Evolutionary conservation across 176 grass and related monocot genomes (phyloP), one percentile per base, ranked within the genome.

Genomic region (Oryza rufipogon): DNA sequence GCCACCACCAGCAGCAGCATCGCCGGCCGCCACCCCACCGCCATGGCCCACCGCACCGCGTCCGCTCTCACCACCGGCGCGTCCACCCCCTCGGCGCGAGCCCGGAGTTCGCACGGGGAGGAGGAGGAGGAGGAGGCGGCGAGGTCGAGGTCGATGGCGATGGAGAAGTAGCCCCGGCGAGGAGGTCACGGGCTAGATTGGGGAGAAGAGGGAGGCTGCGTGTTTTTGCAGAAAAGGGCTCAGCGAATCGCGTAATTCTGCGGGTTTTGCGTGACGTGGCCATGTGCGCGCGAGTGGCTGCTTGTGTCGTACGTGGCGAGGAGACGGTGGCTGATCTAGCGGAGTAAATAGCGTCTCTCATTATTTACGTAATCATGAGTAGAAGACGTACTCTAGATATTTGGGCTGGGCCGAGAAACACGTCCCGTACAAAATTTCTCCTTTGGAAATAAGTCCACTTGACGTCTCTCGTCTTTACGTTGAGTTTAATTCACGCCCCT

Each of bases 181-280:
- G 49, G 49, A 52, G 13, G 47, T 4, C 13, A 66, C 65, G 83
- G 58, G 78, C 44, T 58, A 81, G 88, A 82, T 67, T 44, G 42
- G 77, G 56, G 30, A 32, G 30, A 32, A 30, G 34, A 45, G 6
- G 11, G 19, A 11, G 79, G 73, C 48, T 17, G 66, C 36, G 79
- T 90, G 74, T 2, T 90, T 83, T 86, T 90, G 84, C 88, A 47
- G 47, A 61, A 82, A 90, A 90, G 74, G 68, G 15, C 88, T 9
- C 20, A 6, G 14, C 9, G 4, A 47, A 68, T 73, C 41, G 20
- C 46, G 83, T 58, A 82, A 86, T 86, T 16, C 15, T 22, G 5
- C 17, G 32, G 1, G 25, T 14, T 80, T 45, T 11, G 10, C 0
- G 44, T 30, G 78, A 80, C 78, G 86, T 88, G 86, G 75, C 68